These are phyloP conservation scores for Chamaenerion angustifolium DNA, from an alignment of 345 rosid species.

Conservation along the genomic window DNA sequence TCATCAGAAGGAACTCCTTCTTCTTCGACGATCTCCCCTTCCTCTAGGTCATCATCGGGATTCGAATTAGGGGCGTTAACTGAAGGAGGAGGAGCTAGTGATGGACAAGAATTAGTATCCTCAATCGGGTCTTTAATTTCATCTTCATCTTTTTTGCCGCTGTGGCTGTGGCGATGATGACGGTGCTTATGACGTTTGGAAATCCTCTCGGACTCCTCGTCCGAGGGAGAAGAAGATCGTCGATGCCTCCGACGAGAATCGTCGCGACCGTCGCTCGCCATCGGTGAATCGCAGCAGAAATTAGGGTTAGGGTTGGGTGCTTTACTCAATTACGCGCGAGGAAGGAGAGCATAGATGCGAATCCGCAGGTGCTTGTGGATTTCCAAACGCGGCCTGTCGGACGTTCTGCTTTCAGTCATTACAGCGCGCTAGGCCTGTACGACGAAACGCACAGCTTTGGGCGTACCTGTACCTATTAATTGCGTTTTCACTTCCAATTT, in stretches of 20 bases:
- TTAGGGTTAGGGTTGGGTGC: conserved; percentile 15
- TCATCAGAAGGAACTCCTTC: conserved; percentile 12
- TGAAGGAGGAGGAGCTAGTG: conserved; percentile 12
- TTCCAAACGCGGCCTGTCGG: too few relatives aligned
- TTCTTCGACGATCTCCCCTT: conserved; percentile 95
- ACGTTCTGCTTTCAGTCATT: too few relatives aligned
- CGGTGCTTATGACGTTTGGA: conserved; percentile 75
- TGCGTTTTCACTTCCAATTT: too few relatives aligned
- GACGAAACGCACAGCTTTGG: too few relatives aligned
- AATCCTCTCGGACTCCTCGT: conserved; percentile 44
- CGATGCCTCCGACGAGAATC: conserved; percentile 68
- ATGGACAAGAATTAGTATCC: conserved; percentile 15
- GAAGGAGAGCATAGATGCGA: too few relatives aligned
- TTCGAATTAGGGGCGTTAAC: conserved; percentile 8
- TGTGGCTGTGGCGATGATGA: conserved; percentile 39
- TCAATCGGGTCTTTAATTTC: conserved; percentile 20
- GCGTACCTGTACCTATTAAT: too few relatives aligned
- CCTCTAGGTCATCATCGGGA: conserved; percentile 73
- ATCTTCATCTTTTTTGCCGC: conserved; percentile 44
- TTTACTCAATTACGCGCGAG: not conserved
- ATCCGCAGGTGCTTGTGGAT: too few relatives aligned
- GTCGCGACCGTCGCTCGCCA: conserved; percentile 34
- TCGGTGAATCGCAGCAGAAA: conserved; percentile 5
- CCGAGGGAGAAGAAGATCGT: conserved; percentile 30
- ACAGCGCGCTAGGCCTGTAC: too few relatives aligned